Base-by-base conservation (phyloP, 345 rosid genomes). In the Hibiscus trionum region DNA sequence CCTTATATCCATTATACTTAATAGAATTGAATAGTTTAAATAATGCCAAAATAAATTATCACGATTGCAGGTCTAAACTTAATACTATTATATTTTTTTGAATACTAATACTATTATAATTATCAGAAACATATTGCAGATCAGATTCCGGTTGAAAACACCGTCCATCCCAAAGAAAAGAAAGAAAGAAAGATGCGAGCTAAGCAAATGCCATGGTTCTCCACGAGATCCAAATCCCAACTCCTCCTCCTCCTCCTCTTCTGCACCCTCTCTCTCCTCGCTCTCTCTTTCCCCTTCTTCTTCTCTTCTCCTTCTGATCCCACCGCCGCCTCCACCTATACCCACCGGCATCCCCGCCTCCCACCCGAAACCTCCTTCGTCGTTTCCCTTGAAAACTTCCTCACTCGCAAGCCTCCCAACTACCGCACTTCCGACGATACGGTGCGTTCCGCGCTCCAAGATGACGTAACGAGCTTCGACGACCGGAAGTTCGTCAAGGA, bases 311-410 rank as follows among this genome's bases (percentile, higher is more conserved):
- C 60, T 26, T 56, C 60, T 11, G 11, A 21, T 10, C 4, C 29
- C 26, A 53, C 26, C 60, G 2, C 59, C 58, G 1, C 61, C 61
- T 11, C 61, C 3, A 3, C 61, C 7, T 4, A 21, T 57, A 14
- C 31, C 16, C 11, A 35, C 59, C 56, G 60, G 0, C 21, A 24
- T 39, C 72, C 39, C 65, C 24, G 33, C 1, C 2, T 57, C 69
- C 68, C 24, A 37, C 79, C 88, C 4, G 84, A 87, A 68, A 88
- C 94, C 62, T 92, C 97, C 74, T 90, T 90, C 73, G 82, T 88
- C n/a, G 60, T 82, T 69, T 88, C 99, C 58, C 90, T 95, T 31
- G 90, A 85, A 69, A 83, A 66, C 27, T 88, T 90, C 75, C 82
- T 95, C 24, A 57, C 85, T 39, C 78, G 49, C 1, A 76, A 76